Percentiles rank a stretch among this genome's conserved stretches.
phyloP scores from a whole-genome alignment of 1,139 yeast genomes.

The Entelexis sorbosivorans region DNA sequence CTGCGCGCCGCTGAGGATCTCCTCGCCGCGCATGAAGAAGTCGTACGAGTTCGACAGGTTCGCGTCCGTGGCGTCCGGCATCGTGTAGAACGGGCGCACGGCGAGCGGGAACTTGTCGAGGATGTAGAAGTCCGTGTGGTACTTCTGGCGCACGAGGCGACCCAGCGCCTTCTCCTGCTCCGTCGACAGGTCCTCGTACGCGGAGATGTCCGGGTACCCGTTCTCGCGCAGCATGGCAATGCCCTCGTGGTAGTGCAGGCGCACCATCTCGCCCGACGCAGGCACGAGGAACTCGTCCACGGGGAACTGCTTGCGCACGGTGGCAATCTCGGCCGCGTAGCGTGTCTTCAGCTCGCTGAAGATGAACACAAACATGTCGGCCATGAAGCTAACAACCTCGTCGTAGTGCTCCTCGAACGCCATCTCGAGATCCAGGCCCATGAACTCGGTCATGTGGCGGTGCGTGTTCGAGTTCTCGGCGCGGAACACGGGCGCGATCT shows the following conservation, averaged over 20 bases:
- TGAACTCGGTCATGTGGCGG: slow-evolving; percentile 98
- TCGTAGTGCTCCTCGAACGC: slow-evolving; percentile 96
- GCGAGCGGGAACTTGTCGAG: slow-evolving; percentile 96
- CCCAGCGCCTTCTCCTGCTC: slow-evolving; percentile 93
- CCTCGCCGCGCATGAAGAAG: slow-evolving; percentile 99
- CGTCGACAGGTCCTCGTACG: slow-evolving; percentile 80
- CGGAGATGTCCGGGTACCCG: slow-evolving; percentile 65
- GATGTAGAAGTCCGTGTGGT: slow-evolving; percentile 94
- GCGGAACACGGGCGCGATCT: slow-evolving; percentile 94
- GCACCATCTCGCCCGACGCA: slow-evolving; percentile 61
- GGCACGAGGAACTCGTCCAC: slow-evolving; percentile 96
- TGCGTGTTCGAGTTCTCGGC: slow-evolving; percentile 98
- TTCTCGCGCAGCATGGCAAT: slow-evolving; percentile 70
- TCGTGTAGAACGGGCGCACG: slow-evolving; percentile 95
- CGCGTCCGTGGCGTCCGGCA: slow-evolving; percentile 93
- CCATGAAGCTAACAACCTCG: slow-evolving; percentile 76
- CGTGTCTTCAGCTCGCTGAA: slow-evolving; percentile 72
- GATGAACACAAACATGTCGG: slow-evolving; percentile 78
- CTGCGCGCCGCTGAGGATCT: slow-evolving; percentile 96
- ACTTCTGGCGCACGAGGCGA: slow-evolving; percentile 78
- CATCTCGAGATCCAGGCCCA: slow-evolving; percentile 96
- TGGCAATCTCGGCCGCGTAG: slow-evolving; percentile 71
- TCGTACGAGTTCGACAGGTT: slow-evolving; percentile 82
- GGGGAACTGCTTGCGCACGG: slow-evolving; percentile 90
- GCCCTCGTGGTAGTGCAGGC: slow-evolving; percentile 83